Percentiles rank a stretch among this genome's conserved stretches.
Evolutionary conservation across 495 filamentous ascomycete species (phyloP).

Genomic region (Parmelia sp.): DNA sequence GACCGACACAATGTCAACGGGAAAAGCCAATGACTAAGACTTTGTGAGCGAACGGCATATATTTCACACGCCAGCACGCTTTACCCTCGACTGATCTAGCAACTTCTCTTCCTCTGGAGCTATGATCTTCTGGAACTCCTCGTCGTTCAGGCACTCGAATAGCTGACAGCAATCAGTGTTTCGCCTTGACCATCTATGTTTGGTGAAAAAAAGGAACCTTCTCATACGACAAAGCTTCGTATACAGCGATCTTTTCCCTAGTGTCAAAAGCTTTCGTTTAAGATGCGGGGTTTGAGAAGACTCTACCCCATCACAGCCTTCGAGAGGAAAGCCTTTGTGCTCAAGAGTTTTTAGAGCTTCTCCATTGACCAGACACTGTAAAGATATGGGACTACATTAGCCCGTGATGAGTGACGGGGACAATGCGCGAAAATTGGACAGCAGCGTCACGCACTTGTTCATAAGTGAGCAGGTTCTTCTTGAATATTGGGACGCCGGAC

Average conservation of each 20-base stretch:
- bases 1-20: constrained; percentile 6
- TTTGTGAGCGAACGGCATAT: neutral
- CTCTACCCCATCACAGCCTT: constrained; percentile 5
- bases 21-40: constrained; percentile 1
- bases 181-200: neutral
- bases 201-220: neutral
- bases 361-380: constrained; percentile 1
- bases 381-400: neutral
- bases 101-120: constrained; percentile 8
- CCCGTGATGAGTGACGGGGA: neutral
- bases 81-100: constrained; percentile 8
- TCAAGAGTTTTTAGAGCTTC: neutral
- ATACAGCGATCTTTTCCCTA: neutral
- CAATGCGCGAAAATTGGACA: neutral
- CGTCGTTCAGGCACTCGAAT: constrained; percentile 6
- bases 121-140: constrained; percentile 8
- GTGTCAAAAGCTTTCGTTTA: neutral
- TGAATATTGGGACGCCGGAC: constrained; percentile 1
- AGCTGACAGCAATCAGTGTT: neutral
- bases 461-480: constrained; percentile 11
- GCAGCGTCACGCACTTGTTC: constrained; percentile 10
- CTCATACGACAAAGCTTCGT: constrained; percentile 8
- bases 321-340: neutral
- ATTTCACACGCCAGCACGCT: neutral
- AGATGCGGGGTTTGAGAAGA: neutral